phyloP scores from a whole-genome alignment of 805 yeast genomes.

The Brettanomyces sp. region DNA sequence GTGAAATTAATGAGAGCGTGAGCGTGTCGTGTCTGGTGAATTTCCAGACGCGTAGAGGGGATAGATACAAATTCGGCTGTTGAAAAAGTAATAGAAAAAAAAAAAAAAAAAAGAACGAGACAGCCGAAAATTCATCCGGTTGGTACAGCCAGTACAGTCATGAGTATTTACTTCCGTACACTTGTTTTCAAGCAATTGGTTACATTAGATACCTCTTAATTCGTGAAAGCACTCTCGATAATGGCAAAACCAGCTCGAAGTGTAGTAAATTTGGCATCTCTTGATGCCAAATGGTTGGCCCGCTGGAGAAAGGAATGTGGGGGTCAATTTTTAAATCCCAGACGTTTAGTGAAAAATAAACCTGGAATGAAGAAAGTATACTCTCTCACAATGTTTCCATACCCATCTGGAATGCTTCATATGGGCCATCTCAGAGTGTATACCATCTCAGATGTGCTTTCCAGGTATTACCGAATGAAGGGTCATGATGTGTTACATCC shows the following conservation, averaged over 20 bases:
- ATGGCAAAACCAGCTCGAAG: neutral
- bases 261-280: constrained; percentile 16
- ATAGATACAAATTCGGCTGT: no score
- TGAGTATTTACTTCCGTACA: no score
- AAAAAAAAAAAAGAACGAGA: no score
- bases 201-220: no score
- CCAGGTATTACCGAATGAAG: constrained; percentile 66
- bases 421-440: constrained; percentile 93
- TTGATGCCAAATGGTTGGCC: constrained; percentile 46
- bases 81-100: no score
- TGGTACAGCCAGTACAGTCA: no score
- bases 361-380: constrained; percentile 34
- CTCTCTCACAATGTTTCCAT: constrained; percentile 85
- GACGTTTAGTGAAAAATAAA: constrained; percentile 10
- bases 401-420: constrained; percentile 89
- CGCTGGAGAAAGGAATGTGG: constrained; percentile 32
- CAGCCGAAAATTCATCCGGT: no score
- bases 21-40: no score
- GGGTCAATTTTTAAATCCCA: constrained; percentile 21
- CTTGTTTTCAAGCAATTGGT: no score
- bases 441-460: constrained; percentile 77
- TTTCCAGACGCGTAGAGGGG: no score
- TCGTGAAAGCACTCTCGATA: no score
- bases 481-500: constrained; percentile 84
- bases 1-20: no score